These are phyloP conservation scores for Plectosphaerella plurivora DNA, from an alignment of 2,329 filamentous ascomycete species.

Conservation along the genomic window DNA sequence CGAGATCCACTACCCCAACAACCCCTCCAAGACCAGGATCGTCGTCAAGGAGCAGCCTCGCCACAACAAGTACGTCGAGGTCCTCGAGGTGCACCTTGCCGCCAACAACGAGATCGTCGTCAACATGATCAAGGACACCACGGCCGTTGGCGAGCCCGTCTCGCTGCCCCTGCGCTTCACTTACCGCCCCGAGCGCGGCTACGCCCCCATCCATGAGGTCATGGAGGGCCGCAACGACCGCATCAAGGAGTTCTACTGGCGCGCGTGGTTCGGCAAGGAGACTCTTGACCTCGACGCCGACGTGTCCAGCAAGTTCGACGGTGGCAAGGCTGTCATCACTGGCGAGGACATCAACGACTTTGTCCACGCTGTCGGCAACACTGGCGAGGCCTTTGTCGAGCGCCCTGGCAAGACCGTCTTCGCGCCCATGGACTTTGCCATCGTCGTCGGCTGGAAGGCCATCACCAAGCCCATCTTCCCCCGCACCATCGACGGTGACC, in stretches of 20 bases:
- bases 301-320: slow-evolving; percentile 84
- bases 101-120: slow-evolving; percentile 77
- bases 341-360: slow-evolving; percentile 96
- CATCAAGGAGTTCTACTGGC: slow-evolving; percentile 99
- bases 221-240: slow-evolving; percentile 95
- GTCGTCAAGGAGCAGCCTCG: slow-evolving; percentile 82
- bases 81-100: slow-evolving; percentile 76
- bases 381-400: slow-evolving; percentile 94
- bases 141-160: slow-evolving; percentile 76
- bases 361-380: slow-evolving; percentile 97
- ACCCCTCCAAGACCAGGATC: slow-evolving; percentile 79
- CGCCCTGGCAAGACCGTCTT: slow-evolving; percentile 89
- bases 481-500: slow-evolving; percentile 88
- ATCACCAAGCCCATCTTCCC: slow-evolving; percentile 99
- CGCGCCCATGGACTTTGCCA: slow-evolving; percentile 98
- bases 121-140: slow-evolving; percentile 90
- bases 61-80: slow-evolving; percentile 81
- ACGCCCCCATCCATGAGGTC: slow-evolving; percentile 94
- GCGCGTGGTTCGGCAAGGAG: slow-evolving; percentile 92
- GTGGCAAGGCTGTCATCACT: slow-evolving; percentile 81
- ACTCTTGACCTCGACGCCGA: slow-evolving; percentile 76
- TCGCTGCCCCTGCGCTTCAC: slow-evolving; percentile 82
- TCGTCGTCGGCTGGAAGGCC: slow-evolving; percentile 97
- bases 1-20: slow-evolving; percentile 77
- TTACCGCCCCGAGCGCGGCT: slow-evolving; percentile 92